Conservation (phyloP, 306 rosid genomes). For the Dryas alaskensis region DNA sequence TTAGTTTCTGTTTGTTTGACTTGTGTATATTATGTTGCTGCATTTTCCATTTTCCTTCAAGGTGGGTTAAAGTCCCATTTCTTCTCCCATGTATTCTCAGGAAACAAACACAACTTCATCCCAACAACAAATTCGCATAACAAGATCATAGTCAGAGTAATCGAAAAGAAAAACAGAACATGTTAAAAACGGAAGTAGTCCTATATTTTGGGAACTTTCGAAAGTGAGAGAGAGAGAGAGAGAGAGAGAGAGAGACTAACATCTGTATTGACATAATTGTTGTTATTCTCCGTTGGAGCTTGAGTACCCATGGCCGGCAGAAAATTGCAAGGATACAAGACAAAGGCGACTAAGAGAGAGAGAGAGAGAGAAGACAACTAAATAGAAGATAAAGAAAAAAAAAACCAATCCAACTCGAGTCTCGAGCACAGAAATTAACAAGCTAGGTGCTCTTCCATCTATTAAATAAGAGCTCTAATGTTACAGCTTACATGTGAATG, state of each 20-base stretch:
- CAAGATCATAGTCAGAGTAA: background rate
- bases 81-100: background rate
- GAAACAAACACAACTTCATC: background rate
- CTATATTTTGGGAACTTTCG: background rate
- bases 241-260: slow-evolving; percentile 33
- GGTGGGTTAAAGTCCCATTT: background rate
- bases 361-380: background rate
- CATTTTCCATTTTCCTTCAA: background rate
- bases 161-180: background rate
- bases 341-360: background rate
- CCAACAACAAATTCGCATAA: background rate
- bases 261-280: background rate
- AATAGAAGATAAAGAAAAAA: background rate
- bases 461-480: background rate
- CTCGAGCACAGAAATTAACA: background rate
- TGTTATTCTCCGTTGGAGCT: slow-evolving; percentile 11
- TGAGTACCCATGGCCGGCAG: slow-evolving; percentile 42
- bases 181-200: background rate
- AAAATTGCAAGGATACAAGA: background rate
- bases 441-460: background rate
- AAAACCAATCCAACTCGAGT: no score
- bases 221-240: slow-evolving; percentile 1
- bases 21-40: background rate
- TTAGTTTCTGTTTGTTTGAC: background rate
- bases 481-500: background rate